A percentile compares a stretch with the other conserved stretches of the same genome.
These are phyloP conservation scores for Stylonectria norvegica DNA, from an alignment of 2,329 filamentous ascomycete species.

Conservation along the genomic window DNA sequence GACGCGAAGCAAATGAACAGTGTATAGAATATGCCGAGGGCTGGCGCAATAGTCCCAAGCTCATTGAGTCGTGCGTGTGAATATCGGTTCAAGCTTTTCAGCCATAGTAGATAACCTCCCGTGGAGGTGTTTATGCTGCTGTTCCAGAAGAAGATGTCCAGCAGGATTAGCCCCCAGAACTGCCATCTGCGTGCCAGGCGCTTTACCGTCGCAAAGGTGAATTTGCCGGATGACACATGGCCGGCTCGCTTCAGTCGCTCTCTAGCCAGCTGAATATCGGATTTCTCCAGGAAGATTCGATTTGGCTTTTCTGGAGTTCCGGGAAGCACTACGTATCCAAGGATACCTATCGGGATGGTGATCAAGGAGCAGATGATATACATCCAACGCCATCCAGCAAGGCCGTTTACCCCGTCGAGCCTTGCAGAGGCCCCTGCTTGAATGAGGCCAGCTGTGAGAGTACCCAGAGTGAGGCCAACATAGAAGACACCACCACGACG, in stretches of 20 bases:
- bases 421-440: constrained; percentile 38
- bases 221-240: constrained; percentile 37
- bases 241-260: constrained; percentile 43
- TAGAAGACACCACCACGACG: constrained; percentile 50
- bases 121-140: constrained; percentile 42
- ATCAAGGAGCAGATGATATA: constrained; percentile 52
- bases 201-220: constrained; percentile 30
- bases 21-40: constrained; percentile 54
- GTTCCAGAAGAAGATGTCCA: constrained; percentile 58
- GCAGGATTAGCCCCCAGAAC: constrained; percentile 48
- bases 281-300: constrained; percentile 41
- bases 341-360: constrained; percentile 50
- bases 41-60: constrained; percentile 50
- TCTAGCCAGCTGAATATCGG: constrained; percentile 45
- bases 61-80: constrained; percentile 46
- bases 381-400: constrained; percentile 52
- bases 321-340: constrained; percentile 50
- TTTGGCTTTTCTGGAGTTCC: constrained; percentile 47
- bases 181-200: constrained; percentile 40
- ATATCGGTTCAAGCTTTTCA: constrained; percentile 52
- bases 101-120: constrained; percentile 54
- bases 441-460: constrained; percentile 49
- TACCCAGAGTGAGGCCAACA: constrained; percentile 47
- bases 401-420: constrained; percentile 41
- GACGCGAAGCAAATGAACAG: constrained; percentile 53